phyloP scores from a whole-genome alignment of 768 basidiomycete species.

The Kwoniella newhampshirensis region DNA sequence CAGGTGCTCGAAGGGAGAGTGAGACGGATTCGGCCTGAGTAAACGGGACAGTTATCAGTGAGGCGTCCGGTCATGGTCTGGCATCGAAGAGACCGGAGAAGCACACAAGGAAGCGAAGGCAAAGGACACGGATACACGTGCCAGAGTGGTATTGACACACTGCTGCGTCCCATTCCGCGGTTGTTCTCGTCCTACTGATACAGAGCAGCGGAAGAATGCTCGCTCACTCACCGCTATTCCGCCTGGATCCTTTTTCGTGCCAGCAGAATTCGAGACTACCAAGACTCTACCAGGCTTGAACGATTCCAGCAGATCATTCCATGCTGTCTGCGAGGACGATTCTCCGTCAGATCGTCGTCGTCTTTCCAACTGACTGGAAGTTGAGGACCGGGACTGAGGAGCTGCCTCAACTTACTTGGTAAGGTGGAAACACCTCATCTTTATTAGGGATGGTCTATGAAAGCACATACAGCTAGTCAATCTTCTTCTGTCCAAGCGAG shows the following conservation, averaged over 20 bases:
- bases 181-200: no score
- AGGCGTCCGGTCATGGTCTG: no score
- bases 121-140: no score
- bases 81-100: no score
- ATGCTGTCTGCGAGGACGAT: conserved; percentile 56
- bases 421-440: conserved; percentile 73
- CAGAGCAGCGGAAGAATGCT: no score
- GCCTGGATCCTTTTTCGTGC: conserved; percentile 68
- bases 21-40: conserved; percentile 83
- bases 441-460: conserved; percentile 73
- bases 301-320: conserved; percentile 67
- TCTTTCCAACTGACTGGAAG: no score
- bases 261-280: conserved; percentile 92
- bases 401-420: conserved; percentile 70
- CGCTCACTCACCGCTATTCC: conserved; percentile 69
- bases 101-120: no score
- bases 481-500: no score
- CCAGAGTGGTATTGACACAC: no score
- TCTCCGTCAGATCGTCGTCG: no score
- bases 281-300: conserved; percentile 80
- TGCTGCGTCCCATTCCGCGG: no score
- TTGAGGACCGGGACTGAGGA: no score
- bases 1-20: conserved; percentile 72
- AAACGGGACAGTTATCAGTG: not conserved
- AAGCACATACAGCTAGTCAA: conserved; percentile 4